Base-by-base conservation (phyloP, 345 rosid genomes). In the Salix purpurea region DNA sequence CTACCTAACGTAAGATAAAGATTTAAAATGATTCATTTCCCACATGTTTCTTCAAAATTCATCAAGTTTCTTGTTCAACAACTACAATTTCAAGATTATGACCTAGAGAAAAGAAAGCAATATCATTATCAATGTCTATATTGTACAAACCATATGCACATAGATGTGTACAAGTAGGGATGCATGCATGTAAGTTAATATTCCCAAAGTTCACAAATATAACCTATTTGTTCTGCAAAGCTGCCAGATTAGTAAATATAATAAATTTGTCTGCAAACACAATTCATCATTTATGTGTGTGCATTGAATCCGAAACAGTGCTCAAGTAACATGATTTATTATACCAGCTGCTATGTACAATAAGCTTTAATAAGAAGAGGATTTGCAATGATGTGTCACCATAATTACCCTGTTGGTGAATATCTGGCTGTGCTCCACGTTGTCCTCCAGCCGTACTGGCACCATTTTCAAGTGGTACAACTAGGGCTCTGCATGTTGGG, bases 401-500 rank as follows among this genome's bases (percentile, higher is more conserved):
- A 62, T 23, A 75, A 62, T 79, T 65, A 80, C 97, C 95, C 24
- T 88, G 90, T 74, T 82, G 92, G 65, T 79, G 82, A 80, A 83
- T 64, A 78, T 79, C 89, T 71, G 90, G 71, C 30, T 80, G 87
- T 66, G 89, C 68, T 74, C 84, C 96, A 76, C 82, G 88, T 76
- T 89, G 98, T 61, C 86, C 91, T 69, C 87, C 84, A 15, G 86
- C 62, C n/a, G 91, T 72, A 79, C 77, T 83, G 81, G 91, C 74
- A 76, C 86, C 87, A 85, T 74, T 89, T 77, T 93, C 97, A 82
- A 97, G 78, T 42, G 97, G 97, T 58, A 91, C 93, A 84, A 95
- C 97, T 30, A 85, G 85, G 6, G 97, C 97, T 81, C 97, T 90
- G 85, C 97, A 95, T 44, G 97, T 95, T 44, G 99, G 99, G 67